Percentiles rank a stretch among this genome's conserved stretches.
phyloP scores from a whole-genome alignment of 2,329 filamentous ascomycete genomes.

The Neofusicoccum cordaticola region DNA sequence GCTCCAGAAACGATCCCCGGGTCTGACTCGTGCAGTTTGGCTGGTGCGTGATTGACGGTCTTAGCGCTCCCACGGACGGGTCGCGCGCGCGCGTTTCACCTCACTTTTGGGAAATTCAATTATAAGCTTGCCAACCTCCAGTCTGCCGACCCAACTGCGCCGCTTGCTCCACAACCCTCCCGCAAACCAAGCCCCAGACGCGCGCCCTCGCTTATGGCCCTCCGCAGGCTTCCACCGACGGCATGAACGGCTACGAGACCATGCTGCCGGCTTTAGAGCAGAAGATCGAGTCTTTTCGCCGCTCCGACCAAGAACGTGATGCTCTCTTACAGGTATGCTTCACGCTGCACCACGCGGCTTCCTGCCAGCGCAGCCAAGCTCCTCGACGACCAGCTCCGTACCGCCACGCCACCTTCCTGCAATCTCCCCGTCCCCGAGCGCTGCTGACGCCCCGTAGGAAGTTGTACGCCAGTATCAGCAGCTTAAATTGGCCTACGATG shows the following conservation, averaged over 20 bases:
- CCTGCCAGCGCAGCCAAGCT: neutral
- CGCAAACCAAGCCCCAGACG: neutral
- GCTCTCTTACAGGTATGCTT: constrained; percentile 30
- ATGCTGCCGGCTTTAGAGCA: constrained; percentile 10
- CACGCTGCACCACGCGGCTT: neutral
- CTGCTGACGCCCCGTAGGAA: constrained; percentile 20
- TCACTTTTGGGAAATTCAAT: constrained; percentile 9
- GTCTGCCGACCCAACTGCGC: neutral
- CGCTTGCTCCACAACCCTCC: neutral
- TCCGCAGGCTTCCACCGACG: neutral
- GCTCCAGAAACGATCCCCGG: neutral
- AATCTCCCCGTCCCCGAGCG: neutral
- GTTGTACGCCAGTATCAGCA: constrained; percentile 31
- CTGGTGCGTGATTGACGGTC: constrained; percentile 9
- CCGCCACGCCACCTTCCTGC: neutral
- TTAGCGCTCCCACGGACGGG: constrained; percentile 9
- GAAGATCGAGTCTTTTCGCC: constrained; percentile 33
- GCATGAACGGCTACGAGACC: constrained; percentile 15
- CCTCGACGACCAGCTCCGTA: neutral
- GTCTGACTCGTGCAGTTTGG: neutral
- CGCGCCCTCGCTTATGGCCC: neutral
- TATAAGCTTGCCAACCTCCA: neutral
- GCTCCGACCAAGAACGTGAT: constrained; percentile 37
- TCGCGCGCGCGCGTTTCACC: constrained; percentile 6
- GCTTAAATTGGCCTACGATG: constrained; percentile 30